phyloP scores from a whole-genome alignment of 345 rosid species.

The Aethionema arabicum region DNA sequence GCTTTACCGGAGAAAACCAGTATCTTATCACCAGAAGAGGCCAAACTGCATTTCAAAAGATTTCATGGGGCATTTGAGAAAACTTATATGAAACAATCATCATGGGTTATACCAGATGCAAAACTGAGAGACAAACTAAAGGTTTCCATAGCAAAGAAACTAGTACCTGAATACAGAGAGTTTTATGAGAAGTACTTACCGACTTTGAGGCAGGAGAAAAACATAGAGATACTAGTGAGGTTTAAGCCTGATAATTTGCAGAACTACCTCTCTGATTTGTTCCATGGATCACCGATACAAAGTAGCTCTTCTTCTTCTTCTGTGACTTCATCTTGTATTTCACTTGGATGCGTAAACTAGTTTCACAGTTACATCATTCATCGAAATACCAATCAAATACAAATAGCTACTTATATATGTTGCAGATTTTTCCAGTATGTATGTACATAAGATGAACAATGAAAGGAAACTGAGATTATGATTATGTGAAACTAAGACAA shows the following conservation, averaged over 20 bases:
- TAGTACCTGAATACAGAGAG: constrained; percentile 51
- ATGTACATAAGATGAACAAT: too few relatives aligned
- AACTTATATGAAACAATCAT: constrained; percentile 54
- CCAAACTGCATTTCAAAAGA: constrained; percentile 46
- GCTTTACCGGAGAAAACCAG: constrained; percentile 44
- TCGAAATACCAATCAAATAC: not conserved
- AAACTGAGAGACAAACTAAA: constrained; percentile 61
- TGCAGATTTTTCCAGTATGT: too few relatives aligned
- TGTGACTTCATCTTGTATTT: constrained; percentile 32
- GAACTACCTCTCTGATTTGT: constrained; percentile 61
- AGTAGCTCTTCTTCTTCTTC: constrained; percentile 33
- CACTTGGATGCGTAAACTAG: constrained; percentile 35
- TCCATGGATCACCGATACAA: constrained; percentile 46
- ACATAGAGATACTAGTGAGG: constrained; percentile 41
- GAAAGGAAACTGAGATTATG: too few relatives aligned
- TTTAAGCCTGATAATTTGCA: constrained; percentile 57
- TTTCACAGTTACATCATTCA: not conserved
- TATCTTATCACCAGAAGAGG: constrained; percentile 40
- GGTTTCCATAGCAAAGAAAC: constrained; percentile 55
- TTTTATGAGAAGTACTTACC: constrained; percentile 43
- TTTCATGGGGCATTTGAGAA: constrained; percentile 67
- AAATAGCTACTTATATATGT: too few relatives aligned
- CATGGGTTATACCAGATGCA: constrained; percentile 50
- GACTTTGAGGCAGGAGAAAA: constrained; percentile 34
- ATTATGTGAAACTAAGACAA: too few relatives aligned